Evolutionary conservation across 345 rosid genomes (phyloP).

Genomic region (Excoecaria agallocha): DNA sequence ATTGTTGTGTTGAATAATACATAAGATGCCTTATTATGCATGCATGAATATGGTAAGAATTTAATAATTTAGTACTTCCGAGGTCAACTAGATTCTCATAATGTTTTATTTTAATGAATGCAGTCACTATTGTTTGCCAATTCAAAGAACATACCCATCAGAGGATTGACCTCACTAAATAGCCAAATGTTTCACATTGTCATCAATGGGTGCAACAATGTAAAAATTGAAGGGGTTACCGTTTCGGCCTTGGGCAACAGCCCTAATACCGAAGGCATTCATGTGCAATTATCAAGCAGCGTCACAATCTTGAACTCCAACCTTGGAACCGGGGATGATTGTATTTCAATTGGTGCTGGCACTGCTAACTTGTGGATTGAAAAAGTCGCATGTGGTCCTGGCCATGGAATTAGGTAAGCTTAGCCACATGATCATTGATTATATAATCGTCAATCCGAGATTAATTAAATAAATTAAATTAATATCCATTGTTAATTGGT

Average conservation of each 20-base stretch:
- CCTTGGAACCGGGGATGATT: conserved; percentile 65
- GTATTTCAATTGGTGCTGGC: conserved; percentile 69
- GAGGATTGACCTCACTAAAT: conserved; percentile 49
- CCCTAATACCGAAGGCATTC: conserved; percentile 83
- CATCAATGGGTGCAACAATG: conserved; percentile 56
- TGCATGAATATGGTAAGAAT: not conserved
- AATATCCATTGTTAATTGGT: not conserved
- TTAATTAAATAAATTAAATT: not conserved
- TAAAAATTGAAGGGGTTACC: conserved; percentile 44
- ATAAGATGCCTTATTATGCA: too few species aligned
- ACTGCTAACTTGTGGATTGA: conserved; percentile 52
- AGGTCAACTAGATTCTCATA: not conserved
- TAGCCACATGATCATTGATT: too few species aligned
- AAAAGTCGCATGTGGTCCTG: conserved; percentile 61
- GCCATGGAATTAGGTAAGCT: conserved; percentile 71
- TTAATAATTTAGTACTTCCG: not conserved
- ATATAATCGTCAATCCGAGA: too few species aligned
- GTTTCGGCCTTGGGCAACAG: conserved; percentile 53
- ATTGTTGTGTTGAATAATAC: too few species aligned
- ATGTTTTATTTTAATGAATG: not conserved
- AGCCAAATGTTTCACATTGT: conserved; percentile 65
- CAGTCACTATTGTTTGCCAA: conserved; percentile 51
- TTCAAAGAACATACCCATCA: conserved; percentile 48
- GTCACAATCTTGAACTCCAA: conserved; percentile 47
- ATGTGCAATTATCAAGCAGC: conserved; percentile 45